phyloP scores from a whole-genome alignment of 139 green algal species.

The Raphidocelis subcapitata region DNA sequence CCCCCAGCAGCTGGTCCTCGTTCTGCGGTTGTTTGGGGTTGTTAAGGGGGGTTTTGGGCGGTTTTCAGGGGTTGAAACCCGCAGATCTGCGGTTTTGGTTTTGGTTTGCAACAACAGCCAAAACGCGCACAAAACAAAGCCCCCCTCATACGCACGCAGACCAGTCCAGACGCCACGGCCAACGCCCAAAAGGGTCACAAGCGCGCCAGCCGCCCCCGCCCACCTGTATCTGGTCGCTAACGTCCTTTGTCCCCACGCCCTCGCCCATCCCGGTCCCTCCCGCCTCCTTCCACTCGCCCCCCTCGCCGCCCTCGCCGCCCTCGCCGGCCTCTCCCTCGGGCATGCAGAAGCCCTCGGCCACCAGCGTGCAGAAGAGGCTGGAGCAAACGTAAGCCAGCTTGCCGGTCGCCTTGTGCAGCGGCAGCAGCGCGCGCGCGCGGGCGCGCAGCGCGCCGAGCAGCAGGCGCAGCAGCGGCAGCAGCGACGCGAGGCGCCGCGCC shows the following conservation, averaged over 20 bases:
- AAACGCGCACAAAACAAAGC: no score
- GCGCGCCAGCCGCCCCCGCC: no score
- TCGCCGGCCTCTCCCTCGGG: slow-evolving; percentile 52
- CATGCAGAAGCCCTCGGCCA: slow-evolving; percentile 91
- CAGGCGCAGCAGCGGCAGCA: slow-evolving; percentile 55
- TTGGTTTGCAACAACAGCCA: no score
- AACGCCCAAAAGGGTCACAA: no score
- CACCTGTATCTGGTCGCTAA: slow-evolving; percentile 86
- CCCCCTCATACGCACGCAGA: no score
- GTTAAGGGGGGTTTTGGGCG: no score
- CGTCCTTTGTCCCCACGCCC: slow-evolving; percentile 78
- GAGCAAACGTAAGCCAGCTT: slow-evolving; percentile 87
- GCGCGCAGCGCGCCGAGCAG: slow-evolving; percentile 42
- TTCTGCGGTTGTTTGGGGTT: slow-evolving; percentile 46
- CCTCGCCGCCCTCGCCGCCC: slow-evolving; percentile 12
- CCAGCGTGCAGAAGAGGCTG: slow-evolving; percentile 74
- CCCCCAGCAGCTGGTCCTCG: slow-evolving; percentile 95
- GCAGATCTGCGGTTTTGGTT: no score
- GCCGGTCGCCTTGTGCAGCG: slow-evolving; percentile 56
- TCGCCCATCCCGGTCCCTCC: slow-evolving; percentile 73
- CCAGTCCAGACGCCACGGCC: no score
- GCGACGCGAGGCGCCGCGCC: slow-evolving; percentile 12
- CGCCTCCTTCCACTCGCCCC: slow-evolving; percentile 31
- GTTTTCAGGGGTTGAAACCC: no score
- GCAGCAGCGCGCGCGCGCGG: slow-evolving; percentile 40